These are phyloP conservation scores for Cryphonectria naterciae DNA, from an alignment of 2,329 filamentous ascomycete species.

Conservation along the genomic window DNA sequence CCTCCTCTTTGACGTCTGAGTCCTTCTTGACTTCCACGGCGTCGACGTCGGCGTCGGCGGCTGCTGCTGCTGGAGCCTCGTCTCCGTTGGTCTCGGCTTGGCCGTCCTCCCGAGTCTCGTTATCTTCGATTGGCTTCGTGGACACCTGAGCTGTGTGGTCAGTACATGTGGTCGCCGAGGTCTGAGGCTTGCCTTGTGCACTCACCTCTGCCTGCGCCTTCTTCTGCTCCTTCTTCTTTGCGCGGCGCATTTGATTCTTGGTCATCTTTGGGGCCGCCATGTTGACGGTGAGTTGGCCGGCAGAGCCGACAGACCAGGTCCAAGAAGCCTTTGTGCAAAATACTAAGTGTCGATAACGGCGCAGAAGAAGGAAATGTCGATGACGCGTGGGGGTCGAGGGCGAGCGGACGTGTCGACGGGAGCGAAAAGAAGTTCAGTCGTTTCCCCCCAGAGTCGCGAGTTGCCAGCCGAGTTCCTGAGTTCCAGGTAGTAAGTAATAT, in stretches of 20 bases:
- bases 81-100: constrained; percentile 9
- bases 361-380: background rate
- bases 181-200: background rate
- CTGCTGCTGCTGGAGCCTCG: constrained; percentile 33
- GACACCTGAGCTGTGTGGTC: constrained; percentile 31
- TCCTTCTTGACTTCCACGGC: constrained; percentile 51
- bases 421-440: background rate
- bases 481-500: background rate
- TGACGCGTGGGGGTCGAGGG: background rate
- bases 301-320: constrained; percentile 10
- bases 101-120: constrained; percentile 28
- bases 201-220: constrained; percentile 62
- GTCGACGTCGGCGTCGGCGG: constrained; percentile 32
- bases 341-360: background rate
- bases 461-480: constrained; percentile 12
- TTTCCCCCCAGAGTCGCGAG: background rate
- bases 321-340: background rate
- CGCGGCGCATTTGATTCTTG: constrained; percentile 92
- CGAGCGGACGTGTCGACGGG: background rate
- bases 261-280: constrained; percentile 76
- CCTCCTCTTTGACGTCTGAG: constrained; percentile 39
- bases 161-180: constrained; percentile 23
- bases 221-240: constrained; percentile 93
- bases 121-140: constrained; percentile 7
- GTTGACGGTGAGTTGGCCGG: constrained; percentile 36